These are phyloP conservation scores for Mallotus nudiflorus DNA, from an alignment of 345 rosid genomes.

Conservation along the genomic window DNA sequence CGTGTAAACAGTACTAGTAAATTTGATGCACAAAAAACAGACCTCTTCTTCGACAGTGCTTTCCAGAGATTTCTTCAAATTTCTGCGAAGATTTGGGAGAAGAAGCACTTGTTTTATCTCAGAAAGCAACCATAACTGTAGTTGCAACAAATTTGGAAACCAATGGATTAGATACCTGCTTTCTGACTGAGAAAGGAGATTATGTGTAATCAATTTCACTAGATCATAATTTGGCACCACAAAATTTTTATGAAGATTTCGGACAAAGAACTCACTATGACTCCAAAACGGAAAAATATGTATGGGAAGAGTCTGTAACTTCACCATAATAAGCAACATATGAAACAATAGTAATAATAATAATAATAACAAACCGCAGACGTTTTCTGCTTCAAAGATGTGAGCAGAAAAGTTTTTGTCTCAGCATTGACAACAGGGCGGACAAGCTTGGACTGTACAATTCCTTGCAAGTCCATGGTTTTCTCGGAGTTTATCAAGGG, in stretches of 20 bases:
- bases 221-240: constrained; percentile 28
- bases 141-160: constrained; percentile 5
- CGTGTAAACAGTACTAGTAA: constrained; percentile 1
- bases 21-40: constrained; percentile 3
- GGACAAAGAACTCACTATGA: not conserved
- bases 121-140: not conserved
- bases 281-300: constrained; percentile 19
- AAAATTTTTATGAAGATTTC: not conserved
- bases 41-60: constrained; percentile 49
- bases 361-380: constrained; percentile 50
- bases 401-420: constrained; percentile 28
- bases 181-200: constrained; percentile 57
- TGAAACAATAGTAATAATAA: too few relatives aligned
- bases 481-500: too few relatives aligned
- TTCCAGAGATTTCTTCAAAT: constrained; percentile 28
- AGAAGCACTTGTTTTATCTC: constrained; percentile 17
- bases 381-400: constrained; percentile 72
- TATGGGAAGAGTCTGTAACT: not conserved
- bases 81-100: constrained; percentile 35
- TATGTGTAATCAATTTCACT: constrained; percentile 42
- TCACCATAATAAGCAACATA: not conserved
- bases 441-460: constrained; percentile 20
- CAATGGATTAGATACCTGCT: constrained; percentile 48
- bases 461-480: constrained; percentile 29
- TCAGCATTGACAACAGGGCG: constrained; percentile 35